These are phyloP conservation scores for Akanthomyces uredinophilus DNA, from an alignment of 2,329 filamentous ascomycete genomes.

Conservation along the genomic window DNA sequence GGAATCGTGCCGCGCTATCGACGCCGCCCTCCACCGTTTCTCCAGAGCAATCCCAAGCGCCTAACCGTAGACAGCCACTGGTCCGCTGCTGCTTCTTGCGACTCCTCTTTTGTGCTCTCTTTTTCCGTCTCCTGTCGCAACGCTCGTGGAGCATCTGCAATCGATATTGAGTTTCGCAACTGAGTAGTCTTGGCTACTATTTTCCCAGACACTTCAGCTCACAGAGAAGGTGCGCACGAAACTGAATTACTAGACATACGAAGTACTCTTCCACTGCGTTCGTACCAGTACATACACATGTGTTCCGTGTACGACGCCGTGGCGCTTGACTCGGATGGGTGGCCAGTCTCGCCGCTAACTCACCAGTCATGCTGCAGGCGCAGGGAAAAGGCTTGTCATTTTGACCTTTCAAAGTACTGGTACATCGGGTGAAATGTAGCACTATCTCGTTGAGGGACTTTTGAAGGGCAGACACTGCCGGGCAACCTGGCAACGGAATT, in stretches of 20 bases:
- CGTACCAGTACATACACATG: no score
- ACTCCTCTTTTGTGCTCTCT: background rate
- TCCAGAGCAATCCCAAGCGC: background rate
- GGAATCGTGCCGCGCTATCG: background rate
- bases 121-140: background rate
- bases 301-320: background rate
- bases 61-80: background rate
- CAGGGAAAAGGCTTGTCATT: background rate
- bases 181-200: background rate
- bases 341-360: background rate
- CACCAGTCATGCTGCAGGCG: background rate
- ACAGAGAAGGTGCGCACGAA: no score
- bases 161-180: background rate
- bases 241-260: no score
- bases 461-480: no score
- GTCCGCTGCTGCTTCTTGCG: background rate
- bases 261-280: no score
- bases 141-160: background rate
- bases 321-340: constrained; percentile 7
- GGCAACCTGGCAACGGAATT: no score
- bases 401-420: background rate
- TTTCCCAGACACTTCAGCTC: no score
- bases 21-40: background rate
- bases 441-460: no score
- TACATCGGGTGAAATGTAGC: background rate